Evolutionary conservation across 2,329 filamentous ascomycete genomes (phyloP), one percentile per base, ranked within the genome.

Genomic region (Paracoccidioides brasiliensis): DNA sequence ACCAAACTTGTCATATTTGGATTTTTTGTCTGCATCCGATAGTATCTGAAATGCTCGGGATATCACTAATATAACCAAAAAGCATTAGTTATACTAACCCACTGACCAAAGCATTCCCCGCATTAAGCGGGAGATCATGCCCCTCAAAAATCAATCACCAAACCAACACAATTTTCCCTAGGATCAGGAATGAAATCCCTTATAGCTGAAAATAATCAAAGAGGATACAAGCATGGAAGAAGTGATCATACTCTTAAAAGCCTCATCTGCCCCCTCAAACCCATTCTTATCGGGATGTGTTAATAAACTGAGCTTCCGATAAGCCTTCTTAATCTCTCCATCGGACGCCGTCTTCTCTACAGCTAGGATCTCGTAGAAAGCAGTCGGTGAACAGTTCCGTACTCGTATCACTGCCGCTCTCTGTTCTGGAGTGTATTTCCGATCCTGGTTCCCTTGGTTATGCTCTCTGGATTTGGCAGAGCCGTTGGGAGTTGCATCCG

Each of bases 241-340:
- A 49, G 5, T 43, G 43, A 51, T 73, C 78, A 71, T 67, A 83
- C 80, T 87, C 77, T 98, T 98, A 76, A 98, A 98, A 37, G 93
- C 93, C 75, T 98, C 93, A 69, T 96, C 93, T 55, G 93, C 91
- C 58, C 94, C 83, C 41, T 91, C 85, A 70, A 96, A 90, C 52
- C 90, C 90, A 78, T 98, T 98, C 78, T 98, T 98, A 77, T 98
- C 93, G 60, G 93, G 93, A 77, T 98, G 93, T 57, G 93, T 98
- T 67, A 97, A 78, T 65, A 98, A 76, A 68, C 87, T 93, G 69
- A 94, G 80, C 74, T 95, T 97, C 67, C 91, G 82, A 74, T 98
- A 98, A 5, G 93, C 91, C 76, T 97, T 97, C 72, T 97, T 98
- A 69, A 98, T 90, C 66, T 97, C 91, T 59, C 78, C 72, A 63